Percentiles rank a stretch among this genome's conserved stretches.
phyloP scores from a whole-genome alignment of 768 basidiomycete genomes.

The Xanthoconium stramineum region DNA sequence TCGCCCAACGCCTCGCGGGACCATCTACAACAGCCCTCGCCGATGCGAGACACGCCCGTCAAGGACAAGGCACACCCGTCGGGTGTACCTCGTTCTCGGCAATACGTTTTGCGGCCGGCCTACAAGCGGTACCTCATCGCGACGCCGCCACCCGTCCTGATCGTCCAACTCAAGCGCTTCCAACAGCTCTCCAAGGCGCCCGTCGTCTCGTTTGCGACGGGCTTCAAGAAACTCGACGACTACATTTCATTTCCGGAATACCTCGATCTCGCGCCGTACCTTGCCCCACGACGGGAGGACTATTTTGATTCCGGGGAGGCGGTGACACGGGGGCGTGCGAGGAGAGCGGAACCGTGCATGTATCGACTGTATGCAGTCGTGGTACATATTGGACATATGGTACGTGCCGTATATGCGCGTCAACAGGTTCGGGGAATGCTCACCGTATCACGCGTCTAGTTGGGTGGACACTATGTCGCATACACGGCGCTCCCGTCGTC shows the following conservation, averaged over 20 bases:
- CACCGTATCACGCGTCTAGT: constrained; percentile 37
- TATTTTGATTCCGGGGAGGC: constrained; percentile 47
- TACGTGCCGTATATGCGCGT: constrained; percentile 33
- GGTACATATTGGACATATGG: constrained; percentile 87
- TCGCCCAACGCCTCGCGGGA: constrained; percentile 35
- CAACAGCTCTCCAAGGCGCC: constrained; percentile 74
- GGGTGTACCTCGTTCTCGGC: constrained; percentile 42
- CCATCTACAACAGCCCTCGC: constrained; percentile 13
- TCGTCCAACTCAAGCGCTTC: constrained; percentile 93
- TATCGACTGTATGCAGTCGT: constrained; percentile 79
- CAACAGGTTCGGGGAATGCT: background rate
- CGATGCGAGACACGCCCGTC: constrained; percentile 21
- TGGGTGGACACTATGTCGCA: constrained; percentile 88
- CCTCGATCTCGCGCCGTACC: constrained; percentile 81
- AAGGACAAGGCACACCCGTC: constrained; percentile 33
- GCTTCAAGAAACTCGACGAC: constrained; percentile 89
- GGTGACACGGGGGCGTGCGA: constrained; percentile 21
- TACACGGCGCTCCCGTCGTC: constrained; percentile 68
- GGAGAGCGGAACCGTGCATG: constrained; percentile 44
- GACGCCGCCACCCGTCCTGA: constrained; percentile 79
- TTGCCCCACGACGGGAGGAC: constrained; percentile 78
- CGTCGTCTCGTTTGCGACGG: constrained; percentile 59
- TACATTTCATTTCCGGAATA: constrained; percentile 86
- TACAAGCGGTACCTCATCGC: constrained; percentile 95
- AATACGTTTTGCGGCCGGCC: constrained; percentile 75